phyloP scores from a whole-genome alignment of 2,329 filamentous ascomycete genomes.

The Aureobasidium sp. region DNA sequence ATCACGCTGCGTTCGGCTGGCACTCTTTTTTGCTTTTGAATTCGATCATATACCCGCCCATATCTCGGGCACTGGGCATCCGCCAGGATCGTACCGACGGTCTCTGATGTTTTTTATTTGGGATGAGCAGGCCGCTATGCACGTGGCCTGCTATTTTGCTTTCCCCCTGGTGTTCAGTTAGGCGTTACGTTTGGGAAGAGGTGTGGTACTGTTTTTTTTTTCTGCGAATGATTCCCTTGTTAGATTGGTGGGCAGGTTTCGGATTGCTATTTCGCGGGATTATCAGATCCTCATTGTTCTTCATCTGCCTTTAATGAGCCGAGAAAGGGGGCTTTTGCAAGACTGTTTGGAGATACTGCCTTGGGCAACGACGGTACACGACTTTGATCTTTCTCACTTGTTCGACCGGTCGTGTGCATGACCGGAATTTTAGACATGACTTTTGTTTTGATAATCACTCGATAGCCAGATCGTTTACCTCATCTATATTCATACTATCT shows the following conservation, averaged over 20 bases:
- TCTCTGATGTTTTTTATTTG: neutral
- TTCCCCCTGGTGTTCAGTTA: neutral
- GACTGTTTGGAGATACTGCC: neutral
- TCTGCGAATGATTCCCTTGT: slow-evolving; percentile 4
- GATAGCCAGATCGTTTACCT: too few species aligned
- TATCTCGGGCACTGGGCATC: neutral
- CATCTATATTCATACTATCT: neutral
- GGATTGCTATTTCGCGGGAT: neutral
- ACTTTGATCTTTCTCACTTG: neutral
- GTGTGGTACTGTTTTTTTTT: neutral
- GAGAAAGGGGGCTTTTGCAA: neutral
- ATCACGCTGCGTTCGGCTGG: neutral
- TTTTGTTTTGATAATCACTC: too few species aligned
- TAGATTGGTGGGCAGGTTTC: neutral
- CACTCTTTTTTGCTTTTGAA: neutral
- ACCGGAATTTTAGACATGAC: neutral
- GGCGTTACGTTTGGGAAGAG: neutral
- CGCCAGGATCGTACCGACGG: neutral
- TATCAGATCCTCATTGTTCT: neutral
- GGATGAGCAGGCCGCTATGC: neutral
- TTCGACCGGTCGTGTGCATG: neutral
- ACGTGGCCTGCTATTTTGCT: neutral
- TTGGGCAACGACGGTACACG: neutral
- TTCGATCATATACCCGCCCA: slow-evolving; percentile 8
- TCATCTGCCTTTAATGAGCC: neutral